A percentile compares a stretch with the other conserved stretches of the same genome.
phyloP scores from a whole-genome alignment of 192 early-diverging fungal species.

The Paraglomus brasilianum region DNA sequence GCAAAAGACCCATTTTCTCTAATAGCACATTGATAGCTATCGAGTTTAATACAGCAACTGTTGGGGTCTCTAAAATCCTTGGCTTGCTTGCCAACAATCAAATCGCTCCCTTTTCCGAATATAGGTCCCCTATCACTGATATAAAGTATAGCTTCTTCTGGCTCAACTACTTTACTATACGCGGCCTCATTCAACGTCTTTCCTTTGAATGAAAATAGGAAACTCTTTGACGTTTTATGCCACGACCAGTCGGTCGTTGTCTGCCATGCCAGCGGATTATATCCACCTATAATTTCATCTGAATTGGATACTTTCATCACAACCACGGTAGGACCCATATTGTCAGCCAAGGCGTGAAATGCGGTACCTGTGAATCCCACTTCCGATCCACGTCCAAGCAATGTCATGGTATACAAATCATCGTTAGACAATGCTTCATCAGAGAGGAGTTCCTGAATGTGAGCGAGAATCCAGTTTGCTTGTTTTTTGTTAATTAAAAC shows the following conservation, averaged over 20 bases:
- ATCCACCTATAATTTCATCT: slow-evolving; percentile 3
- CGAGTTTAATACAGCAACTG: too few species aligned
- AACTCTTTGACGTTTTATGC: not conserved
- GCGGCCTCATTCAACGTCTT: not conserved
- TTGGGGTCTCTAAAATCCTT: too few species aligned
- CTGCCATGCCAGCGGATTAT: slow-evolving; percentile 1
- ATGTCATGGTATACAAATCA: too few species aligned
- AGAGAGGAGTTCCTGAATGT: too few species aligned
- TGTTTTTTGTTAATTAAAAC: too few species aligned
- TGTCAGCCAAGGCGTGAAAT: not conserved
- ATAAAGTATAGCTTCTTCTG: slow-evolving; percentile 14
- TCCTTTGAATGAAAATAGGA: not conserved
- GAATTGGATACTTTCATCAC: not conserved
- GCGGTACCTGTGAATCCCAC: not conserved
- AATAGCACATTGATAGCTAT: too few species aligned
- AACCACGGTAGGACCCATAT: not conserved
- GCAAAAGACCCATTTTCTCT: too few species aligned
- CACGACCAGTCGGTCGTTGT: not conserved
- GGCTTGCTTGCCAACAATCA: too few species aligned
- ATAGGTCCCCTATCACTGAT: slow-evolving; percentile 11
- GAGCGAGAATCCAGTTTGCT: too few species aligned
- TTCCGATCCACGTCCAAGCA: not conserved
- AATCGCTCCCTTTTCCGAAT: too few species aligned
- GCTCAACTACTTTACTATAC: slow-evolving; percentile 14
- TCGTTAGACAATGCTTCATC: too few species aligned